Conservation (phyloP, 208 protist genomes). For the Trypanosoma cruzi region DNA sequence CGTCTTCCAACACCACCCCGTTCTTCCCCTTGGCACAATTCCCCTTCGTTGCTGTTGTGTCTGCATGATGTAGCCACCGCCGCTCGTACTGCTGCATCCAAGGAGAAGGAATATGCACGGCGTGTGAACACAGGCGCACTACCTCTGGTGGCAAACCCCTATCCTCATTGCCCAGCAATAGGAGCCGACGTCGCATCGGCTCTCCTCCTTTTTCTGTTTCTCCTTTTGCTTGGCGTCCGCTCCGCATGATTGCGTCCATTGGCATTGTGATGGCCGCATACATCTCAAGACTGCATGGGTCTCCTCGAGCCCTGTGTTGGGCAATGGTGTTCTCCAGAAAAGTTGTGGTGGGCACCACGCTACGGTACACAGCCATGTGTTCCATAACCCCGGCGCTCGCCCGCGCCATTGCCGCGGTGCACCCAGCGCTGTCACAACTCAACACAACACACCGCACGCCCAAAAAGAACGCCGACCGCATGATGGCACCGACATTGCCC, state of each 20-base stretch:
- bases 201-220: neutral
- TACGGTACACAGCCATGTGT: conserved; percentile 57
- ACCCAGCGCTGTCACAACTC: conserved; percentile 57
- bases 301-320: conserved; percentile 12
- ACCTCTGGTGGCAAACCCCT: conserved; percentile 49
- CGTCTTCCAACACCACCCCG: conserved; percentile 9
- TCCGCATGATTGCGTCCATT: neutral
- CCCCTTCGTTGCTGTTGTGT: too few species aligned
- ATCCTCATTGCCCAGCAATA: conserved; percentile 83
- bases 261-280: conserved; percentile 21
- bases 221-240: conserved; percentile 1
- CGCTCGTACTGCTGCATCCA: conserved; percentile 33
- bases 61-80: too few species aligned
- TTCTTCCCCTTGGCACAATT: neutral
- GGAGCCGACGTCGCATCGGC: conserved; percentile 25
- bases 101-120: conserved; percentile 54
- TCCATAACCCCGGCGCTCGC: conserved; percentile 79
- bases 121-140: conserved; percentile 54
- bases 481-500: conserved; percentile 72
- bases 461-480: conserved; percentile 75
- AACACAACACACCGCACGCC: conserved; percentile 67
- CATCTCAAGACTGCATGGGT: conserved; percentile 10
- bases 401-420: conserved; percentile 68
- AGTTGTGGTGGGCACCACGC: conserved; percentile 31
- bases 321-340: conserved; percentile 41